Evolutionary conservation across 768 basidiomycete species (phyloP), one percentile per base, ranked within the genome.

Genomic region (Suillus ampliporus): DNA sequence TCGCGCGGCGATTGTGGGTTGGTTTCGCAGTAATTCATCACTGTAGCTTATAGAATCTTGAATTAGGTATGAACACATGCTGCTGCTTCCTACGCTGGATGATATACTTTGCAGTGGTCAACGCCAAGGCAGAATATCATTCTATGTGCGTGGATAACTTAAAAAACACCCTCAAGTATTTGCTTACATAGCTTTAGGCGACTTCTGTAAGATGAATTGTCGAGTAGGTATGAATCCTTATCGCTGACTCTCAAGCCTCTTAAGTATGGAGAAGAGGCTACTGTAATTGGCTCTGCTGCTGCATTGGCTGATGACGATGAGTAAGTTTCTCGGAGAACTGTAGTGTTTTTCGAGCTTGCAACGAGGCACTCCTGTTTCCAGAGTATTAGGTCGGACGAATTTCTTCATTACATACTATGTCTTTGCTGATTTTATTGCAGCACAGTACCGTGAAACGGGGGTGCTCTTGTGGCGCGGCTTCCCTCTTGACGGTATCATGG

Each of bases 381-480:
- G 91, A 74, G 91, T 95, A 5, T 81, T 95, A 67, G 94, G 92
- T 83, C 62, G 59, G 84, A 31, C 1, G 2, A 17, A 28, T 41
- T 10, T 53, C 37, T 10, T 53, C 47, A 6, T 53, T 19, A 14
- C 2, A n/a, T n/a, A n/a, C 44, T 26, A 44, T 34, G 19, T 28
- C 5, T 26, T 37, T 34, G 31, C 48, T 40, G 21, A 67, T 64
- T 63, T 43, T 10, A 17, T 4, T 41, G 15, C 67, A 92, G 91
- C 89, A 53, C 95, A 98, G 82, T 98, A 98, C 70, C 90, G 93
- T 60, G 94, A 94, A 81, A 88, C 93, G 80, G 95, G 94, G 48
- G 95, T 95, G 6, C 82, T 97, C 9, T 79, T 97, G 1, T 96
- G 93, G 89, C 86, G 96, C 43, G 92, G 89, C 23, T 97, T 92